Percentiles rank a stretch among this genome's conserved stretches.
Evolutionary conservation across 2,329 filamentous ascomycete species (phyloP).

Genomic region (Fusarium scirpi): DNA sequence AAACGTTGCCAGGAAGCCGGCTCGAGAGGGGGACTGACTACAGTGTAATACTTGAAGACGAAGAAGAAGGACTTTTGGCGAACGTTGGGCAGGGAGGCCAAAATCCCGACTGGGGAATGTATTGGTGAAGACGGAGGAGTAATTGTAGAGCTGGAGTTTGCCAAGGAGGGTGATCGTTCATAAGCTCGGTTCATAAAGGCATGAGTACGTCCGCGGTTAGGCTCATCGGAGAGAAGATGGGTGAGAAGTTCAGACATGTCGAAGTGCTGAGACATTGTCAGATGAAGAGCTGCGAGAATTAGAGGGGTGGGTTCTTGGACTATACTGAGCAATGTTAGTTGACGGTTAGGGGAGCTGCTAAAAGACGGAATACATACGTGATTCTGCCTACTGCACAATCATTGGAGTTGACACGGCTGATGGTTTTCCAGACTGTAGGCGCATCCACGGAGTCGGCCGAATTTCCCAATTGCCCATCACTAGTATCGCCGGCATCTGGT

Average conservation of each 20-base stretch:
- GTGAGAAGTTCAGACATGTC: constrained; percentile 72
- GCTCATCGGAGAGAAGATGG: constrained; percentile 63
- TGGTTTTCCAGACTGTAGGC: constrained; percentile 56
- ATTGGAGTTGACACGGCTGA: constrained; percentile 54
- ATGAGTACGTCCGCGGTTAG: constrained; percentile 57
- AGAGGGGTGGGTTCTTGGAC: constrained; percentile 71
- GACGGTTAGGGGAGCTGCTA: background rate
- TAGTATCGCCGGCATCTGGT: constrained; percentile 44
- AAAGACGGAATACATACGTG: constrained; percentile 56
- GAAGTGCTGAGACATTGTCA: constrained; percentile 68
- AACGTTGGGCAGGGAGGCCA: constrained; percentile 50
- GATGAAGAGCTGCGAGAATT: constrained; percentile 69
- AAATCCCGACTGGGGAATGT: constrained; percentile 13
- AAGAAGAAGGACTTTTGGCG: constrained; percentile 71
- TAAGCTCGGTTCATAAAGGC: constrained; percentile 66
- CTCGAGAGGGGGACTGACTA: constrained; percentile 65
- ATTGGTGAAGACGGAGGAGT: constrained; percentile 27
- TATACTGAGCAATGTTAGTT: constrained; percentile 55
- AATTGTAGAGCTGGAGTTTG: constrained; percentile 27
- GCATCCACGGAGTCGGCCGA: constrained; percentile 53
- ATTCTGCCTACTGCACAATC: constrained; percentile 66
- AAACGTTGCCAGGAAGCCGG: constrained; percentile 71
- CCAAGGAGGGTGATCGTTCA: constrained; percentile 41
- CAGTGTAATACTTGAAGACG: constrained; percentile 74
- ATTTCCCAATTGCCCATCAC: constrained; percentile 43